Conservation (phyloP, 2,329 filamentous ascomycete species). For the Amauroascus verrucosus region DNA sequence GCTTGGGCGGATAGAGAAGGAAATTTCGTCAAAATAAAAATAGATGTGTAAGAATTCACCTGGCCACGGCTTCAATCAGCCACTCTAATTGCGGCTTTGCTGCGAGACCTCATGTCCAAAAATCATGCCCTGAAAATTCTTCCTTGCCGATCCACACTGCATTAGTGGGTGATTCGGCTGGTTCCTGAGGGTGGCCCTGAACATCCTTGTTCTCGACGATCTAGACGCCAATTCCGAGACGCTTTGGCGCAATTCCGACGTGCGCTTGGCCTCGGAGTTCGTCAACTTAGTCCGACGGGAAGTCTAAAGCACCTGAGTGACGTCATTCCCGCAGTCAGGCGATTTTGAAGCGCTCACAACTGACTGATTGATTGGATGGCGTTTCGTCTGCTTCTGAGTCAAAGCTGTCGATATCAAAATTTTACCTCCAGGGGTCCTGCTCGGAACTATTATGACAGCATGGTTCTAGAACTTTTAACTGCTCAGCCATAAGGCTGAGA, state of each 20-base stretch:
- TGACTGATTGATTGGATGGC: slow-evolving; percentile 5
- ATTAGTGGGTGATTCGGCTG: background rate
- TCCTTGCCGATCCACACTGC: slow-evolving; percentile 9
- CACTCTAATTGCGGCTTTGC: background rate
- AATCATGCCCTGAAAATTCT: background rate
- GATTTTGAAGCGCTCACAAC: background rate
- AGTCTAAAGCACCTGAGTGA: background rate
- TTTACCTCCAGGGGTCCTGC: background rate
- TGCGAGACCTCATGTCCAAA: background rate
- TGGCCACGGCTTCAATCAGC: background rate
- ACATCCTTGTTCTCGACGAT: background rate
- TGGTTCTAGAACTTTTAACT: slow-evolving; percentile 9
- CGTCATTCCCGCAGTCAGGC: background rate
- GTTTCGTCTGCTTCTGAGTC: background rate
- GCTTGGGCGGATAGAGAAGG: background rate
- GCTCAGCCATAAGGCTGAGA: background rate
- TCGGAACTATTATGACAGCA: background rate
- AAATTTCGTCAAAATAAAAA: background rate
- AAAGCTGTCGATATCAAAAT: background rate
- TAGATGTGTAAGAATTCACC: background rate
- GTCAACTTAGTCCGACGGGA: slow-evolving; percentile 1
- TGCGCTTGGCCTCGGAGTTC: slow-evolving; percentile 8
- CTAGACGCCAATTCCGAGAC: slow-evolving; percentile 10
- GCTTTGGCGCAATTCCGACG: slow-evolving; percentile 1
- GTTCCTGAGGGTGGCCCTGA: background rate